Conservation (phyloP, 2,329 filamentous ascomycete genomes). For the Stenocarpella maydis region DNA sequence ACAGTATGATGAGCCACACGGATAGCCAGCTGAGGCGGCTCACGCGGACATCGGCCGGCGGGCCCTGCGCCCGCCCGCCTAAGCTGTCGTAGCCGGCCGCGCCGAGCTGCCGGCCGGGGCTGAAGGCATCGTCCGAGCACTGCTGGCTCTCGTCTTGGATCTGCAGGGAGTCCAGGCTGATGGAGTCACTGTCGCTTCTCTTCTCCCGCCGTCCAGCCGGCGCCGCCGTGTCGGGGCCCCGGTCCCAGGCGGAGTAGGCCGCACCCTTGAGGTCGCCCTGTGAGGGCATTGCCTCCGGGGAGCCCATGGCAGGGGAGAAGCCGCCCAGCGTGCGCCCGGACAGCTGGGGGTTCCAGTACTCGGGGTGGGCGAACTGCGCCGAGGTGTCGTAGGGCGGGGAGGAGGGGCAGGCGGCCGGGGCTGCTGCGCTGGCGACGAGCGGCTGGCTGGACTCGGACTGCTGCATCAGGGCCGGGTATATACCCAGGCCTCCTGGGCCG, state of each 20-base stretch:
- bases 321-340: background rate
- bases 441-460: conserved; percentile 26
- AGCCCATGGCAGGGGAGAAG: background rate
- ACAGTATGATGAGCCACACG: conserved; percentile 55
- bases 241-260: conserved; percentile 33
- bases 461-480: conserved; percentile 11
- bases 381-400: conserved; percentile 22
- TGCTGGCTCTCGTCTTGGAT: conserved; percentile 26
- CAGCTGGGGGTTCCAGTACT: conserved; percentile 4
- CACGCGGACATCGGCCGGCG: conserved; percentile 27
- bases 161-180: conserved; percentile 35
- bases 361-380: background rate
- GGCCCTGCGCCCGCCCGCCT: background rate
- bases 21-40: conserved; percentile 55
- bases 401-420: conserved; percentile 7
- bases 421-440: conserved; percentile 28
- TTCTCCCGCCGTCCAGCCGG: background rate
- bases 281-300: background rate
- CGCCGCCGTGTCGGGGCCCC: conserved; percentile 5
- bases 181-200: conserved; percentile 11
- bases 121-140: background rate
- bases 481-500: conserved; percentile 17
- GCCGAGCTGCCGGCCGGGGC: background rate
- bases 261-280: conserved; percentile 21
- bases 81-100: conserved; percentile 23